Percentiles rank a stretch among this genome's conserved stretches.
Evolutionary conservation across 768 basidiomycete genomes (phyloP).

Genomic region (Gloeopeniophorella convolvens): DNA sequence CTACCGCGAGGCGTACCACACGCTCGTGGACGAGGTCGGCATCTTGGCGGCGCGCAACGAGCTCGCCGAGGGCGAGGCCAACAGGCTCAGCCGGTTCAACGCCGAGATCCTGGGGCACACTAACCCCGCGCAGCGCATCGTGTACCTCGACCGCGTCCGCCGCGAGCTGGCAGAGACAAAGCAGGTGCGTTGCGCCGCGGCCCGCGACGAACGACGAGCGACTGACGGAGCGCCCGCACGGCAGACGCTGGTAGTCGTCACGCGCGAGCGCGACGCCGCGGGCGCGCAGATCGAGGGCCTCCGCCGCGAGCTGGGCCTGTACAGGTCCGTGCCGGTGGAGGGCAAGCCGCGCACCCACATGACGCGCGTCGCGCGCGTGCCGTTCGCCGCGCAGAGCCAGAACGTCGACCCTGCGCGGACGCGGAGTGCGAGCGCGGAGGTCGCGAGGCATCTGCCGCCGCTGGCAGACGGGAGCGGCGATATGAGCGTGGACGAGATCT

Average conservation of each 20-base stretch:
- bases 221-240: background rate
- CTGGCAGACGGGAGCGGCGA: slow-evolving; percentile 20
- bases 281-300: slow-evolving; percentile 28
- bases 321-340: slow-evolving; percentile 30
- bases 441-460: slow-evolving; percentile 15
- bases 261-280: slow-evolving; percentile 29
- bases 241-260: slow-evolving; percentile 27
- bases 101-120: slow-evolving; percentile 79
- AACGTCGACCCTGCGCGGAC: slow-evolving; percentile 10
- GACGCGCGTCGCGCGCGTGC: slow-evolving; percentile 29
- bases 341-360: slow-evolving; percentile 29
- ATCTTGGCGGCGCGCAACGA: slow-evolving; percentile 62
- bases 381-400: slow-evolving; percentile 23
- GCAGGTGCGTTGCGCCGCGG: slow-evolving; percentile 47
- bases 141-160: slow-evolving; percentile 81
- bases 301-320: slow-evolving; percentile 29
- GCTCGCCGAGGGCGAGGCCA: slow-evolving; percentile 75
- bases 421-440: slow-evolving; percentile 1
- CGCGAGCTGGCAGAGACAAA: slow-evolving; percentile 74
- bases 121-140: slow-evolving; percentile 80
- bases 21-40: slow-evolving; percentile 56
- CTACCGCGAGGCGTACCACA: slow-evolving; percentile 67
- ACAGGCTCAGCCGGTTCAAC: slow-evolving; percentile 71
- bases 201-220: background rate
- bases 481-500: slow-evolving; percentile 30